Evolutionary conservation across 2,329 filamentous ascomycete genomes (phyloP), one percentile per base, ranked within the genome.

Genomic region (Colletotrichum acutatum): DNA sequence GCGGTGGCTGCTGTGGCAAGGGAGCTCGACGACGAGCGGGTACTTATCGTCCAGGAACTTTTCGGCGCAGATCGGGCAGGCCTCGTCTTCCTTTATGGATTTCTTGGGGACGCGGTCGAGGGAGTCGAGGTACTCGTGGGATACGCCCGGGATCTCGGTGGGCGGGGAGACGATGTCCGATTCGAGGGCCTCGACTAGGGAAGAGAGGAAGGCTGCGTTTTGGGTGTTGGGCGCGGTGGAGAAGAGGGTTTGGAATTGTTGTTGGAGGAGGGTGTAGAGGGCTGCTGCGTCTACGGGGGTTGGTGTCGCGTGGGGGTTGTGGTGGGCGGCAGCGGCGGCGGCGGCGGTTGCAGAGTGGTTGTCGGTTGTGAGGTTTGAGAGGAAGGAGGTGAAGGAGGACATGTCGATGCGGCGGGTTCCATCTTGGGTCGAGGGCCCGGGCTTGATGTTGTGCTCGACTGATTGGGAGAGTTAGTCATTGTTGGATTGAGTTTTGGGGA

Each of bases 361-460:
- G 78, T 71, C 80, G 42, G 81, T 77, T 74, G 72, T 76, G 78
- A 92, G 83, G 74, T 87, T 86, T 80, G 87, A 83, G 74, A 91
- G 87, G 79, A 90, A 87, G 68, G 88, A 86, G 77, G 83, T 87
- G 83, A 92, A 92, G 74, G 87, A 88, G 65, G 89, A 87, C 90
- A 92, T 92, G 83, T 91, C 89, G 74, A 89, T 82, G 78, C 88
- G 88, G 53, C 90, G 89, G 11, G 85, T 84, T 61, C 83, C 83
- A 71, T 83, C 82, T 62, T 83, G 79, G 28, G 81, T 79, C 6
- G 80, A 74, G 60, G 85, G 75, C 34, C 83, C 58, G 70, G 86
- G 80, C 76, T 87, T 85, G 81, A 92, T 89, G 79, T 89, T 89
- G 83, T 92, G 90, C 80, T 92, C 90, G 79, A 92, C 90, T 92